Percentiles rank a stretch among this genome's conserved stretches.
Evolutionary conservation across 2,329 filamentous ascomycete species (phyloP).

Genomic region (Aspergillus sp.): DNA sequence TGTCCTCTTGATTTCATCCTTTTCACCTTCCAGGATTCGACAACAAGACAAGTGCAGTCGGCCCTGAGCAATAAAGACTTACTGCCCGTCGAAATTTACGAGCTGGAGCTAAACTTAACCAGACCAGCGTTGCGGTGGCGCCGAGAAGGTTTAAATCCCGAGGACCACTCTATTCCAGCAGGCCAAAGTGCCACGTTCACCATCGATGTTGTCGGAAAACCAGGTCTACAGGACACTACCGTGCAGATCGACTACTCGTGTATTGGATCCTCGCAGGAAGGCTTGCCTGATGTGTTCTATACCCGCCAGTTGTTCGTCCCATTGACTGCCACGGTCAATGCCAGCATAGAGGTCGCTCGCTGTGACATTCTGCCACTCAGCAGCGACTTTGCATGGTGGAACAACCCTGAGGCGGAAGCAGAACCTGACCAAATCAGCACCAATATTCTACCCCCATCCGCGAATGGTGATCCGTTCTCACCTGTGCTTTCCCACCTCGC

Average conservation of each 20-base stretch:
- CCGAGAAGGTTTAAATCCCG: slow-evolving; percentile 49
- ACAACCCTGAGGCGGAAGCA: slow-evolving; percentile 26
- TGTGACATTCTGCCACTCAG: slow-evolving; percentile 77
- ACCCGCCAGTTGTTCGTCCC: slow-evolving; percentile 81
- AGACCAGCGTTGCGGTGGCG: slow-evolving; percentile 66
- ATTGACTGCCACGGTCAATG: slow-evolving; percentile 86
- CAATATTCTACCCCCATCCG: slow-evolving; percentile 21
- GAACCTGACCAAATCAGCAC: slow-evolving; percentile 9
- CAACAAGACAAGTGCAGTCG: slow-evolving; percentile 72
- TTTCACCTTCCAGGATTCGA: slow-evolving; percentile 88
- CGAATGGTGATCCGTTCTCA: slow-evolving; percentile 46
- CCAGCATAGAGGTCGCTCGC: slow-evolving; percentile 78
- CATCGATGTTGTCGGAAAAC: slow-evolving; percentile 82
- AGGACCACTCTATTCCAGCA: slow-evolving; percentile 64
- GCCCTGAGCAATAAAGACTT: slow-evolving; percentile 76
- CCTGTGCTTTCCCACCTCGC: slow-evolving; percentile 47
- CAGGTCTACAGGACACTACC: slow-evolving; percentile 74
- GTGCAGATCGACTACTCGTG: slow-evolving; percentile 86
- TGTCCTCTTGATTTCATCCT: slow-evolving; percentile 80
- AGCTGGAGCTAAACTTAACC: slow-evolving; percentile 78
- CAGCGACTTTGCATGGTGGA: slow-evolving; percentile 67
- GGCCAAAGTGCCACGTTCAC: slow-evolving; percentile 70
- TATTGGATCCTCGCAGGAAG: slow-evolving; percentile 68
- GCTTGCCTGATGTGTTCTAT: slow-evolving; percentile 73
- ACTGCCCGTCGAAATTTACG: slow-evolving; percentile 76